Evolutionary conservation across 257 asterid genomes (phyloP), one percentile per base, ranked within the genome.

Genomic region (Jaltomata sinuosa): DNA sequence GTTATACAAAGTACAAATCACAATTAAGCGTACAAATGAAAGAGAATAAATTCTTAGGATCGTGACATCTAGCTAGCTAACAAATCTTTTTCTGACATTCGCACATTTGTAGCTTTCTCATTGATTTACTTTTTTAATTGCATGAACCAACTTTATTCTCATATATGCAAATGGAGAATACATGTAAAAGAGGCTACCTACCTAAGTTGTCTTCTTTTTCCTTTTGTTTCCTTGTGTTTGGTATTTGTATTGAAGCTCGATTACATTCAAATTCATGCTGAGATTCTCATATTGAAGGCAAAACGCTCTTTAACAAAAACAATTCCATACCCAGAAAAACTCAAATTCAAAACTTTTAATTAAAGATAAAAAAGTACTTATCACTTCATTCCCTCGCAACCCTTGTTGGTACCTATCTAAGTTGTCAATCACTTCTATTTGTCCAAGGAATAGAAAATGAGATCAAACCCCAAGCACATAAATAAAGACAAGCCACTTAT

Each of bases 191-290:
- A 72, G 10, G 80, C 55, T 40, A 38, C 80, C 79, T 36, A 69
- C 52, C 5, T 7, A 64, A 15, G 1, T 9, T 8, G 6, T 53
- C 14, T 47, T 18, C 7, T 7, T 7, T 11, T 52, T 18, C 45
- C 6, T 38, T n/a, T n/a, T n/a, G n/a, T n/a, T n/a, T n/a, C n/a
- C n/a, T 16, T 3, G 0, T 0, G 0, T 18, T 53, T 2, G 11
- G 6, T 19, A 2, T 19, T 7, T 19, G 4, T 53, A 9, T 53
- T 53, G 11, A 1, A 53, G 11, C 7, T 19, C 1, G 6, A 18
- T 2, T 53, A 19, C n/a, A 19, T 53, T 53, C 0, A 6, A 0
- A 7, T 53, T n/a, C n/a, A n/a, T n/a, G n/a, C n/a, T n/a, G n/a
- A n/a, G n/a, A n/a, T n/a, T n/a, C n/a, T n/a, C n/a, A n/a, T n/a